Percentiles rank a stretch among this genome's conserved stretches.
Conservation (phyloP, 2,329 filamentous ascomycete species). For the Fusarium nodosum region DNA sequence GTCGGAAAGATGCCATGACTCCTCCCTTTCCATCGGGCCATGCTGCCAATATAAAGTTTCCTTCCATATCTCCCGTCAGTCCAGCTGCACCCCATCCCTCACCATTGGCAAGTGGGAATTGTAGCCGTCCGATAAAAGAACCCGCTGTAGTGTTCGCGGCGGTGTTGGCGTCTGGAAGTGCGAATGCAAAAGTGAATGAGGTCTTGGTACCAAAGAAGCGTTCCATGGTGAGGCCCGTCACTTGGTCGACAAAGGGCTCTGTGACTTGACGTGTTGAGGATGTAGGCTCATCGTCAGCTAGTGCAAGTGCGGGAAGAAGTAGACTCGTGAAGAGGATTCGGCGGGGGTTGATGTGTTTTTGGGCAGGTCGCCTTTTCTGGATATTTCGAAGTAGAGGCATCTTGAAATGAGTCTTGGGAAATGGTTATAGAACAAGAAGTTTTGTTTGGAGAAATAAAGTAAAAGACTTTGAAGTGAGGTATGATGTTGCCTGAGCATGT, state of each 20-base stretch:
- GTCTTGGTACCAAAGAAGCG: constrained; percentile 5
- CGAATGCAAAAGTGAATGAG: constrained; percentile 2
- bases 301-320: not conserved
- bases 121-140: constrained; percentile 8
- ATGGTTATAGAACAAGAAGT: not conserved
- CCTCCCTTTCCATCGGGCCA: constrained; percentile 25
- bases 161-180: not conserved
- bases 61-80: constrained; percentile 20
- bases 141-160: not conserved
- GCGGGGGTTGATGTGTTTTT: constrained; percentile 13
- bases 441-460: too few species aligned
- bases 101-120: not conserved
- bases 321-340: not conserved
- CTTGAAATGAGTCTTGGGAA: not conserved
- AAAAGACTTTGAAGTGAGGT: not conserved
- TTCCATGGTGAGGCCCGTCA: constrained; percentile 28
- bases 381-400: constrained; percentile 12
- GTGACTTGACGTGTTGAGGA: not conserved
- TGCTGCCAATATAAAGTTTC: constrained; percentile 13
- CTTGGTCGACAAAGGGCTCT: constrained; percentile 9
- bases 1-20: constrained; percentile 21
- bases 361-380: not conserved
- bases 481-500: not conserved
- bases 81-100: constrained; percentile 25
- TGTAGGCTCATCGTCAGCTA: constrained; percentile 16